phyloP scores from a whole-genome alignment of 345 rosid genomes.

The Melaleuca quinquenervia region DNA sequence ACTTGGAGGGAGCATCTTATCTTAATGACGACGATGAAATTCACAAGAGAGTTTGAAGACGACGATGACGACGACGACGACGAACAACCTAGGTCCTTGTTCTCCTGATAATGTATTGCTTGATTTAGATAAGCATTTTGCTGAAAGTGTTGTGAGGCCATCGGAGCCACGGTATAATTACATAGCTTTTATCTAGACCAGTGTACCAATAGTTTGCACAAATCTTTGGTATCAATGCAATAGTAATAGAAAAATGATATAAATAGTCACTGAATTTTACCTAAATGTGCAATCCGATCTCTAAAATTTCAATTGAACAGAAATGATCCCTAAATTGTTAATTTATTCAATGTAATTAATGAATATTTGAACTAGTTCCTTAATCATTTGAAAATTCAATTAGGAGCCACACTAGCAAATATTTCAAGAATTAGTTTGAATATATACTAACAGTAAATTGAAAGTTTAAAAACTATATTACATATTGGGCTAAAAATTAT shows the following conservation, averaged over 20 bases:
- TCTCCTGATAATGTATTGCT: neutral
- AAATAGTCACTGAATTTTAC: no score
- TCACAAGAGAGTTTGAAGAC: neutral
- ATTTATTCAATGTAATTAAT: no score
- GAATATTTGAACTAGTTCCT: no score
- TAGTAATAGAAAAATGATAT: neutral
- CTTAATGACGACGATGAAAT: neutral
- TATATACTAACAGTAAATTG: no score
- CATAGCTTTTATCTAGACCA: neutral
- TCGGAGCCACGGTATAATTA: neutral
- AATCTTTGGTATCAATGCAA: neutral
- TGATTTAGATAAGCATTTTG: neutral
- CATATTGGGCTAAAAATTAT: no score
- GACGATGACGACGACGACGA: neutral
- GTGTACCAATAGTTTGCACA: neutral
- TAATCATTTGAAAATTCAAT: no score
- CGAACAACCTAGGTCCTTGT: neutral
- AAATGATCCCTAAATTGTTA: no score
- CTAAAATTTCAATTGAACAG: no score
- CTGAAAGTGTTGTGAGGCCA: neutral
- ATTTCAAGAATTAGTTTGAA: no score
- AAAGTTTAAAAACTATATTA: no score
- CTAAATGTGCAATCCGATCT: no score
- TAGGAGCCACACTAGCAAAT: no score
- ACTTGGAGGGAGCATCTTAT: neutral